Conservation (phyloP, 2,329 filamentous ascomycete genomes). For the Talaromyces funiculosus region DNA sequence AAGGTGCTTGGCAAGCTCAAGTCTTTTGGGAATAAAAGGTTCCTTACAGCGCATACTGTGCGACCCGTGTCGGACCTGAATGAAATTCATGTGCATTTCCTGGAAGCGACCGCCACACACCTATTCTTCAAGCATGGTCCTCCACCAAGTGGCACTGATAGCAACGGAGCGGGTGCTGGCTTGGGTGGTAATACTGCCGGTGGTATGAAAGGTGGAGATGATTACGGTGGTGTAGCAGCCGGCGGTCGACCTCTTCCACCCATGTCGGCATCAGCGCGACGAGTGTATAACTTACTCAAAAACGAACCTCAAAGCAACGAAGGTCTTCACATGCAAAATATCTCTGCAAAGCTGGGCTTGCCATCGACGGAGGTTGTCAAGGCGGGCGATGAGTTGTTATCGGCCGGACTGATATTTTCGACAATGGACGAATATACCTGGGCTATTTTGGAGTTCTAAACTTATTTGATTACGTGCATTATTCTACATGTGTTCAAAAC, state of each 20-base stretch:
- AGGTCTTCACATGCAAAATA: slow-evolving; percentile 73
- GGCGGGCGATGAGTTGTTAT: slow-evolving; percentile 75
- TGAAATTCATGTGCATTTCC: slow-evolving; percentile 85
- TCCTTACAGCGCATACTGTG: slow-evolving; percentile 74
- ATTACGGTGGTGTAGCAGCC: slow-evolving; percentile 28
- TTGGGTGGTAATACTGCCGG: slow-evolving; percentile 24
- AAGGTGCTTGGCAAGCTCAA: slow-evolving; percentile 82
- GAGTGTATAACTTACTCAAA: slow-evolving; percentile 66
- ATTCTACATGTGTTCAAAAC: not conserved
- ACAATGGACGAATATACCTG: slow-evolving; percentile 92
- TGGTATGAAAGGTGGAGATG: slow-evolving; percentile 43
- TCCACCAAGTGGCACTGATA: slow-evolving; percentile 26
- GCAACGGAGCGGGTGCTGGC: slow-evolving; percentile 24
- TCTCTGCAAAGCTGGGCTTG: slow-evolving; percentile 62
- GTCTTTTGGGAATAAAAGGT: slow-evolving; percentile 74
- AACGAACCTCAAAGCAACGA: slow-evolving; percentile 68
- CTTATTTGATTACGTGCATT: too few relatives aligned
- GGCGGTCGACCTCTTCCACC: slow-evolving; percentile 36
- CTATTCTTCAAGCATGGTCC: slow-evolving; percentile 73
- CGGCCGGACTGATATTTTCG: slow-evolving; percentile 72
- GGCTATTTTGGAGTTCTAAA: slow-evolving; percentile 64
- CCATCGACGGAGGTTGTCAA: slow-evolving; percentile 64
- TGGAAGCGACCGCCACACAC: slow-evolving; percentile 86
- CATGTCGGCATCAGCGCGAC: slow-evolving; percentile 56
- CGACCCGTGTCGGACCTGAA: slow-evolving; percentile 78